Conservation (phyloP, 1,284 basidiomycete species). For the Cryptococcus neoformans region DNA sequence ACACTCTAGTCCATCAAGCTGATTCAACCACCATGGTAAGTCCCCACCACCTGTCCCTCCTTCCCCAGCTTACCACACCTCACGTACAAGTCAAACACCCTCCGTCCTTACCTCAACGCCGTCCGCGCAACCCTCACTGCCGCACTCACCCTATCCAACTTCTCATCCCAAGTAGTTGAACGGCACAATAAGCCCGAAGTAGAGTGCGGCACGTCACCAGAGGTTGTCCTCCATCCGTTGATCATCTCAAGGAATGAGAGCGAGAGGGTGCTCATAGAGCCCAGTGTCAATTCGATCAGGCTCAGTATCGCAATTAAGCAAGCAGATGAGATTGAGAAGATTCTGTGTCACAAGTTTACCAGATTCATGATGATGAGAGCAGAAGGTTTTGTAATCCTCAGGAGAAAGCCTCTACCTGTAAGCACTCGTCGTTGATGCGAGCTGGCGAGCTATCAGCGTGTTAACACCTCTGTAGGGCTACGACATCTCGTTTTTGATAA, state of each 20-base stretch:
- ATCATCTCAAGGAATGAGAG: conserved; percentile 95
- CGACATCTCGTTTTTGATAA: conserved; percentile 98
- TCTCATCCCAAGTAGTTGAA: conserved; percentile 95
- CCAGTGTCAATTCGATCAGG: conserved; percentile 94
- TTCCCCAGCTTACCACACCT: conserved; percentile 23
- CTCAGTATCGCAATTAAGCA: conserved; percentile 98
- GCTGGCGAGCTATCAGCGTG: not conserved
- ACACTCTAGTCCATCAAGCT: not conserved
- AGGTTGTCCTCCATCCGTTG: conserved; percentile 89
- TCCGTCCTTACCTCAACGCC: conserved; percentile 93
- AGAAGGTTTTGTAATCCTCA: conserved; percentile 92
- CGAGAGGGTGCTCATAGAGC: conserved; percentile 94
- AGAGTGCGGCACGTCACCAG: conserved; percentile 79
- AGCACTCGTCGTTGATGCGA: conserved; percentile 29
- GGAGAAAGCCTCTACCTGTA: conserved; percentile 87
- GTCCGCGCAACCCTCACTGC: conserved; percentile 94
- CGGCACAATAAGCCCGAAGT: conserved; percentile 96
- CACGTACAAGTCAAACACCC: conserved; percentile 56
- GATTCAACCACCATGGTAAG: conserved; percentile 11
- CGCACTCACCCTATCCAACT: conserved; percentile 96
- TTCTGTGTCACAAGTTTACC: conserved; percentile 98
- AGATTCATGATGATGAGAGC: conserved; percentile 99
- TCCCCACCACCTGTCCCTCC: conserved; percentile 7
- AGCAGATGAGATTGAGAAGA: conserved; percentile 97
- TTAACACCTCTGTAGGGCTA: conserved; percentile 65